Conservation (phyloP, 768 basidiomycete genomes). For the Sporobolomyces pararoseus region DNA sequence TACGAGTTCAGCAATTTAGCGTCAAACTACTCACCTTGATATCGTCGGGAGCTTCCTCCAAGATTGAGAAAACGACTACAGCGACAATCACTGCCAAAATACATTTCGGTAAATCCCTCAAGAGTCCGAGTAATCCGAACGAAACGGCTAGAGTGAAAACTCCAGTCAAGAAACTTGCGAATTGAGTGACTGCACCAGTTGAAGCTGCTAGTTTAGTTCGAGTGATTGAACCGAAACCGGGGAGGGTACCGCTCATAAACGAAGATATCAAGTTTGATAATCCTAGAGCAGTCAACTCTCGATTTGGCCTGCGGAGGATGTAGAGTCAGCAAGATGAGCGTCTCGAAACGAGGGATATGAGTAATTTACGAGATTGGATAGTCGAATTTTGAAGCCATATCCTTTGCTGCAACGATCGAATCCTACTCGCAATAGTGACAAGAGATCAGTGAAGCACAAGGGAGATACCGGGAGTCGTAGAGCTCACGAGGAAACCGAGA, state of each 20-base stretch:
- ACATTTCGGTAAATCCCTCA: slow-evolving; percentile 83
- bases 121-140: slow-evolving; percentile 79
- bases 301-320: slow-evolving; percentile 60
- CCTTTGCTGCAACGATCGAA: slow-evolving; percentile 91
- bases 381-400: slow-evolving; percentile 49
- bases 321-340: not conserved
- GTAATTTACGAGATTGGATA: slow-evolving; percentile 44
- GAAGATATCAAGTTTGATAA: slow-evolving; percentile 54
- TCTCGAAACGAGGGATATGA: not conserved
- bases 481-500: slow-evolving; percentile 66
- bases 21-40: slow-evolving; percentile 63
- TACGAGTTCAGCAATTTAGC: too few species aligned
- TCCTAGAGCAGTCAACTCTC: slow-evolving; percentile 87
- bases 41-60: slow-evolving; percentile 83
- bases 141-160: slow-evolving; percentile 61
- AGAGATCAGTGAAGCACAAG: not conserved
- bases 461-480: not conserved
- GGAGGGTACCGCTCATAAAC: slow-evolving; percentile 81
- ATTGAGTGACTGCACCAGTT: slow-evolving; percentile 81
- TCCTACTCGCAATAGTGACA: slow-evolving; percentile 51
- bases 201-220: slow-evolving; percentile 86
- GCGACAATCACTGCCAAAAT: slow-evolving; percentile 82
- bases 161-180: slow-evolving; percentile 55
- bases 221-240: slow-evolving; percentile 89
- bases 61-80: slow-evolving; percentile 55